phyloP scores from a whole-genome alignment of 495 filamentous ascomycete species.

The Pseudomonodictys pantanalensis region DNA sequence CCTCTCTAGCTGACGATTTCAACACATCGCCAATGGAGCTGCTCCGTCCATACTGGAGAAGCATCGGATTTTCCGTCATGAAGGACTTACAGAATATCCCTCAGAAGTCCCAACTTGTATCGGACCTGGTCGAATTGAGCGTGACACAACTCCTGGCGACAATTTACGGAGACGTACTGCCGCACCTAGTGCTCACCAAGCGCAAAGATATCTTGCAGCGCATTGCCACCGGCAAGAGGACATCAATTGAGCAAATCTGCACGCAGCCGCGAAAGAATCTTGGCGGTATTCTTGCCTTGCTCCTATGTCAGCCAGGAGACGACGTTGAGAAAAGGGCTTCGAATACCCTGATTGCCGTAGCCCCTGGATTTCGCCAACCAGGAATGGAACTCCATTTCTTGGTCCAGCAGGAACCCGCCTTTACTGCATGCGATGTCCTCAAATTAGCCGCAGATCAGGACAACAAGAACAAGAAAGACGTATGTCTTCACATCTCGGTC shows the following conservation, averaged over 20 bases:
- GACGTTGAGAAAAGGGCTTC: conserved; percentile 68
- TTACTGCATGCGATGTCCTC: conserved; percentile 75
- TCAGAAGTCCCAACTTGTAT: conserved; percentile 74
- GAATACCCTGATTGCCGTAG: conserved; percentile 61
- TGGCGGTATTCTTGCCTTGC: conserved; percentile 70
- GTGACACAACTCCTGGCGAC: conserved; percentile 68
- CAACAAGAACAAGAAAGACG: conserved; percentile 57
- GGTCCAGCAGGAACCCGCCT: conserved; percentile 70
- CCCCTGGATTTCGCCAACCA: conserved; percentile 58
- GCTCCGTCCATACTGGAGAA: conserved; percentile 83
- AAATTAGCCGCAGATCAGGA: conserved; percentile 72
- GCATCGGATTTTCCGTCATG: conserved; percentile 70
- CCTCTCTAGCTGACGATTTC: conserved; percentile 62
- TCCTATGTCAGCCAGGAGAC: conserved; percentile 67
- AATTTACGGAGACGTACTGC: conserved; percentile 79
- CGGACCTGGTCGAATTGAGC: conserved; percentile 71
- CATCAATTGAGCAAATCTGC: conserved; percentile 57
- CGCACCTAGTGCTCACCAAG: conserved; percentile 76
- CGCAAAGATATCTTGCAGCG: conserved; percentile 73
- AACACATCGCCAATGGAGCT: conserved; percentile 60
- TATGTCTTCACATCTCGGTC: conserved; percentile 40
- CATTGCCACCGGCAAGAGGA: conserved; percentile 70
- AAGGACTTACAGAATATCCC: conserved; percentile 77
- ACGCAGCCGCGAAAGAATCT: conserved; percentile 65
- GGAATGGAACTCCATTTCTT: conserved; percentile 64